Evolutionary conservation across 176 grass and related monocot species (phyloP).

Genomic region (Elaeis guineensis): DNA sequence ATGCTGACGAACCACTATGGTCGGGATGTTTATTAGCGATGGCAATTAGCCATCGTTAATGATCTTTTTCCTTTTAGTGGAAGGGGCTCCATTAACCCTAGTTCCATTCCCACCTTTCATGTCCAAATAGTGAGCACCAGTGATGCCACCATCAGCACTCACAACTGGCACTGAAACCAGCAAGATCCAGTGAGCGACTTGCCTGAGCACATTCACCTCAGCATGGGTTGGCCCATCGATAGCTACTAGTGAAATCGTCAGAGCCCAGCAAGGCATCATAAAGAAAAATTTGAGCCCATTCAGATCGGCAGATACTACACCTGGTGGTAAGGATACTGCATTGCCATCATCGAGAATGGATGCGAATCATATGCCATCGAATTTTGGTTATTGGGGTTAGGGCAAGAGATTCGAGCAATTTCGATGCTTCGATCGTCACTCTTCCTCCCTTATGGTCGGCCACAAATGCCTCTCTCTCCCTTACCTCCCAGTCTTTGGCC

Average conservation of each 20-base stretch:
- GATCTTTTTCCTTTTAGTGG: too few relatives aligned
- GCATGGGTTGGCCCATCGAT: neutral
- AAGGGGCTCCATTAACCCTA: too few relatives aligned
- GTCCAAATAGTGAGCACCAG: neutral
- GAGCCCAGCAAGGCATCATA: slow-evolving; percentile 8
- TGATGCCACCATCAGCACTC: too few relatives aligned
- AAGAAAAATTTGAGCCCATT: slow-evolving; percentile 2
- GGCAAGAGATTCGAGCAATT: neutral
- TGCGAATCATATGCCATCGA: too few relatives aligned
- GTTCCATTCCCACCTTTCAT: too few relatives aligned
- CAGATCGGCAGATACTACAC: slow-evolving; percentile 9
- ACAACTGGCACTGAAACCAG: neutral
- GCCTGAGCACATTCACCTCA: neutral
- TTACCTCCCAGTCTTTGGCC: slow-evolving; percentile 10
- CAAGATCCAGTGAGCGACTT: neutral
- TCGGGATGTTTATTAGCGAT: too few relatives aligned
- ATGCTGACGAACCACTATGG: too few relatives aligned
- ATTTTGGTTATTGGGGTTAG: neutral
- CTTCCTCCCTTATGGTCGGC: neutral
- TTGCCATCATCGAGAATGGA: neutral
- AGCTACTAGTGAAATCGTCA: neutral
- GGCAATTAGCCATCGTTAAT: too few relatives aligned
- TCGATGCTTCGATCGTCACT: neutral
- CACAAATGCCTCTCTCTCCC: slow-evolving; percentile 2
- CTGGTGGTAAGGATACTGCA: slow-evolving; percentile 4